phyloP scores from a whole-genome alignment of 768 basidiomycete species.

The Daedalea quercina region DNA sequence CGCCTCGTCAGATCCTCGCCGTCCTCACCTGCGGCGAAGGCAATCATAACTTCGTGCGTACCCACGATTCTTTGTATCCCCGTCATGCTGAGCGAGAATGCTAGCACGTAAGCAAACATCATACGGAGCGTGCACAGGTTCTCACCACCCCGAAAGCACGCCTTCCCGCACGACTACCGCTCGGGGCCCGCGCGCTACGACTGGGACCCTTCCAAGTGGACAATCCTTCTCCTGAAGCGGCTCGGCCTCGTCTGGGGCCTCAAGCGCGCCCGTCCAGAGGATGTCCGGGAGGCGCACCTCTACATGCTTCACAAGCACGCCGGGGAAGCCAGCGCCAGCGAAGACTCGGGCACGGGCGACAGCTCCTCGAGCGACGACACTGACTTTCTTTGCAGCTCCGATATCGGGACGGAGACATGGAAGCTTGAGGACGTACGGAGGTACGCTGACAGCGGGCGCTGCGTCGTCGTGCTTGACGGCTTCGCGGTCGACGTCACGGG shows the following conservation, averaged over 20 bases:
- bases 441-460: conserved; percentile 30
- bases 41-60: conserved; percentile 67
- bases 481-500: conserved; percentile 54
- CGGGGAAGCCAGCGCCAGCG: background rate
- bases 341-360: background rate
- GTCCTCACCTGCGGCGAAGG: conserved; percentile 72
- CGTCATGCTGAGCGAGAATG: background rate
- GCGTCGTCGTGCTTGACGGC: conserved; percentile 52
- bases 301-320: conserved; percentile 41
- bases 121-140: background rate
- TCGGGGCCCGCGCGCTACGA: conserved; percentile 53
- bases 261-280: conserved; percentile 41
- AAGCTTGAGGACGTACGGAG: conserved; percentile 26
- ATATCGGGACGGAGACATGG: conserved; percentile 35
- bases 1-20: conserved; percentile 47
- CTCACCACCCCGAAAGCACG: conserved; percentile 39
- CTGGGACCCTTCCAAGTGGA: conserved; percentile 84
- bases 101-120: conserved; percentile 36
- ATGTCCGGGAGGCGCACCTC: conserved; percentile 39
- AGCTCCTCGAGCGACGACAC: conserved; percentile 11
- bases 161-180: conserved; percentile 75
- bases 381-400: conserved; percentile 20
- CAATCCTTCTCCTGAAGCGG: conserved; percentile 46
- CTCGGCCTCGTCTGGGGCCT: conserved; percentile 43
- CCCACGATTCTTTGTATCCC: background rate